phyloP scores from a whole-genome alignment of 768 basidiomycete genomes.

The Kwoniella shandongensis region DNA sequence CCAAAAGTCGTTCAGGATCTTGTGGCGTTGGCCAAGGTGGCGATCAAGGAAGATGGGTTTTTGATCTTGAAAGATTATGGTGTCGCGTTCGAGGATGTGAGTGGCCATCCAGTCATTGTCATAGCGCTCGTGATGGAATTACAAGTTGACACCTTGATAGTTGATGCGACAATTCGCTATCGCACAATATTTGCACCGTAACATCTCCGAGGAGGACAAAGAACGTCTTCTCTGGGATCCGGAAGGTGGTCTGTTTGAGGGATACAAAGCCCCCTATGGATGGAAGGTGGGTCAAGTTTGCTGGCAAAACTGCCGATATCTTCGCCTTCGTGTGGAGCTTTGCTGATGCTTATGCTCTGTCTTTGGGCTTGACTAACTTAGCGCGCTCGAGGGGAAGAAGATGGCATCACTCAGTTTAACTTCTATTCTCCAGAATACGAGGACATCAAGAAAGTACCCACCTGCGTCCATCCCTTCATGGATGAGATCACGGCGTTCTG shows the following conservation, averaged over 20 bases:
- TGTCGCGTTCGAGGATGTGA: constrained; percentile 19
- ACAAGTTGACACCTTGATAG: too few relatives aligned
- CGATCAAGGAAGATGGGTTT: constrained; percentile 26
- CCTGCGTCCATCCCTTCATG: constrained; percentile 16
- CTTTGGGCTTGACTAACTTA: not conserved
- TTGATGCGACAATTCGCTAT: constrained; percentile 19
- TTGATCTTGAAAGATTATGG: constrained; percentile 23
- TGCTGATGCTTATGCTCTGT: too few relatives aligned
- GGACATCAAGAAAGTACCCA: constrained; percentile 9
- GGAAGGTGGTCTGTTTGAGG: constrained; percentile 16
- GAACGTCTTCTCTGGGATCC: constrained; percentile 18
- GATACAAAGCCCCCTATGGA: constrained; percentile 22
- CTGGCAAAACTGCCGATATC: not conserved
- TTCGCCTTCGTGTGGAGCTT: too few relatives aligned
- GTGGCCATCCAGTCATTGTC: not conserved
- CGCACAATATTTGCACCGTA: constrained; percentile 19
- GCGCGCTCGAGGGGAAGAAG: constrained; percentile 15
- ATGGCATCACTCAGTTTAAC: constrained; percentile 25
- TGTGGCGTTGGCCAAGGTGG: constrained; percentile 17
- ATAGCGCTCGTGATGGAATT: too few relatives aligned
- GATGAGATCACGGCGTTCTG: constrained; percentile 24
- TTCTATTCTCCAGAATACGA: constrained; percentile 18
- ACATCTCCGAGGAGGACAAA: constrained; percentile 27
- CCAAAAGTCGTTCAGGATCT: constrained; percentile 9
- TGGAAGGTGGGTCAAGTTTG: constrained; percentile 16